Conservation (phyloP, 1,284 basidiomycete genomes). For the Pseudozyma sp. region DNA sequence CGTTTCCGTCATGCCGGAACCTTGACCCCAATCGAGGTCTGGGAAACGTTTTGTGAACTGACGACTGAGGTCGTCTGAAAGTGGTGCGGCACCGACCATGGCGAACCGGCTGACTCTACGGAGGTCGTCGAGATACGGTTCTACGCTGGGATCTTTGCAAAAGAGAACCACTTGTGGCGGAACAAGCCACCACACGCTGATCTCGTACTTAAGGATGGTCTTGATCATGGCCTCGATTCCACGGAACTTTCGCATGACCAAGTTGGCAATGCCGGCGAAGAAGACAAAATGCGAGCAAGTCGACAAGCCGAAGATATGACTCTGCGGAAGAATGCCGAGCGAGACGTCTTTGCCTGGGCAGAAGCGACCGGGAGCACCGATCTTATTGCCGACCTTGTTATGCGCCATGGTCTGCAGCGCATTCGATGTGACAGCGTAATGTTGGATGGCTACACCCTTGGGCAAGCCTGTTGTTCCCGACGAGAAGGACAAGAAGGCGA, state of each 20-base stretch:
- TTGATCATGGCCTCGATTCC: constrained; percentile 61
- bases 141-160: constrained; percentile 54
- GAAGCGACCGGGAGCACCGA: constrained; percentile 45
- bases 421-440: constrained; percentile 57
- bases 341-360: constrained; percentile 55
- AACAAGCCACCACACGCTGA: constrained; percentile 60
- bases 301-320: constrained; percentile 62
- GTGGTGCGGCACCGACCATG: constrained; percentile 60
- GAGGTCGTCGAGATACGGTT: constrained; percentile 56
- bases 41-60: constrained; percentile 53
- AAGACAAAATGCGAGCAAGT: constrained; percentile 64
- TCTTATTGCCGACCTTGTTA: constrained; percentile 44
- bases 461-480: constrained; percentile 69
- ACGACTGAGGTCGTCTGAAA: constrained; percentile 56
- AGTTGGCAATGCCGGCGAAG: constrained; percentile 58
- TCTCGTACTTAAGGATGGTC: constrained; percentile 57
- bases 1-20: constrained; percentile 61
- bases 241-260: constrained; percentile 54
- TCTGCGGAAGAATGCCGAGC: constrained; percentile 54
- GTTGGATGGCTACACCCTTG: constrained; percentile 67
- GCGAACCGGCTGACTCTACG: constrained; percentile 43
- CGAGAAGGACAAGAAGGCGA: constrained; percentile 68
- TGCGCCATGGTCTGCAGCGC: constrained; percentile 67
- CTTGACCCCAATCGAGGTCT: constrained; percentile 57
- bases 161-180: constrained; percentile 58